These are phyloP conservation scores for Chaetomidium leptoderma DNA, from an alignment of 495 filamentous ascomycete genomes.

Conservation along the genomic window DNA sequence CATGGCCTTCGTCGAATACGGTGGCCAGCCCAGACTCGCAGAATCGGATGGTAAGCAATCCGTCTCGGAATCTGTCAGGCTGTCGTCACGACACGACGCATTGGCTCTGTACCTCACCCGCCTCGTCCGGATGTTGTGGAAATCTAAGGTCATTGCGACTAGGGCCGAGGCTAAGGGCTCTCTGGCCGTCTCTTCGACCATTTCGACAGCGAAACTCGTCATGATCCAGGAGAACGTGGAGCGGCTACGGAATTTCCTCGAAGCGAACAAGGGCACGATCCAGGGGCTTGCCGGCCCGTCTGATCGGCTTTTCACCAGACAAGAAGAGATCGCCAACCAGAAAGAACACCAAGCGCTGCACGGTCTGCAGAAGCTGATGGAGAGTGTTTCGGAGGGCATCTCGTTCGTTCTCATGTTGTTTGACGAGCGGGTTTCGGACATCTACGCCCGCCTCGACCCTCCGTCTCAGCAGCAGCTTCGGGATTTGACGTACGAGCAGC, in stretches of 20 bases:
- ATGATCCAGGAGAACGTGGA: slow-evolving; percentile 75
- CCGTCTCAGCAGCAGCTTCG: slow-evolving; percentile 61
- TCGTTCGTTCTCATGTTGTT: slow-evolving; percentile 91
- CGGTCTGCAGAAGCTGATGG: slow-evolving; percentile 74
- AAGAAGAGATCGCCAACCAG: slow-evolving; percentile 85
- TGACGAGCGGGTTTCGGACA: slow-evolving; percentile 85
- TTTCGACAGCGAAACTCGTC: slow-evolving; percentile 61
- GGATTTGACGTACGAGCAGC: slow-evolving; percentile 74
- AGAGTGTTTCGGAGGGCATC: slow-evolving; percentile 88
- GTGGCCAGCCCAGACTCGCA: slow-evolving; percentile 73
- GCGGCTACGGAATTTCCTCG: slow-evolving; percentile 72
- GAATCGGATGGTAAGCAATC: slow-evolving; percentile 63
- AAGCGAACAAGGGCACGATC: slow-evolving; percentile 80
- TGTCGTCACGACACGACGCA: slow-evolving; percentile 85
- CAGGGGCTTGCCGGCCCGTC: slow-evolving; percentile 87
- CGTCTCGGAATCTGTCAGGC: slow-evolving; percentile 71
- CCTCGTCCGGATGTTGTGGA: slow-evolving; percentile 83
- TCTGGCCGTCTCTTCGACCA: slow-evolving; percentile 55
- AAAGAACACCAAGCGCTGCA: slow-evolving; percentile 90
- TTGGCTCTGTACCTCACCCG: slow-evolving; percentile 81
- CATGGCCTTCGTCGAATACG: slow-evolving; percentile 82
- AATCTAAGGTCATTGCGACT: slow-evolving; percentile 47
- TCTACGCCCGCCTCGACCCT: slow-evolving; percentile 72
- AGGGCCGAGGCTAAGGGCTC: slow-evolving; percentile 50
- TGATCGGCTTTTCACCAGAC: slow-evolving; percentile 65